Percentiles rank a stretch among this genome's conserved stretches.
Conservation (phyloP, 768 basidiomycete genomes). For the Termitomyces sp. region DNA sequence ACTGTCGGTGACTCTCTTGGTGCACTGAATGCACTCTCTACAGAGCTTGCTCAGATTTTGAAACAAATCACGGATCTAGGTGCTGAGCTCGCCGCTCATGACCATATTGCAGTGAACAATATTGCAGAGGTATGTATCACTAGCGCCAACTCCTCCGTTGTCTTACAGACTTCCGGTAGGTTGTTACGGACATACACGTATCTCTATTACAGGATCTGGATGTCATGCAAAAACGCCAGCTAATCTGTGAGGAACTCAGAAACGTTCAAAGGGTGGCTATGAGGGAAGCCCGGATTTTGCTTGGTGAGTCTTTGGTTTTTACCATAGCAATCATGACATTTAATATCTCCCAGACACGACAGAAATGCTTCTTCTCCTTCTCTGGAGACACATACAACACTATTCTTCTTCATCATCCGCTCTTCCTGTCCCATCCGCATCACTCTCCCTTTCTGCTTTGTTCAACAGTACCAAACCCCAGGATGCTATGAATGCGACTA, state of each 20-base stretch:
- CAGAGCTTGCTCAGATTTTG: conserved; percentile 53
- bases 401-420: conserved; percentile 34
- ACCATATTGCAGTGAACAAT: conserved; percentile 66
- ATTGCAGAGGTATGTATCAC: conserved; percentile 54
- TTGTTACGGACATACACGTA: conserved; percentile 45
- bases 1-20: conserved; percentile 71
- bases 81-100: conserved; percentile 65
- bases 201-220: conserved; percentile 63
- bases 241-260: conserved; percentile 60
- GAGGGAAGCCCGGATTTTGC: conserved; percentile 43
- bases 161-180: conserved; percentile 22
- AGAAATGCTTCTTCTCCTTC: conserved; percentile 74
- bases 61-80: conserved; percentile 64
- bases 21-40: conserved; percentile 55
- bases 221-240: conserved; percentile 57
- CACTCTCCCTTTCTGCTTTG: conserved; percentile 8
- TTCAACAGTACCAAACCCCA: conserved; percentile 12
- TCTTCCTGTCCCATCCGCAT: conserved; percentile 8
- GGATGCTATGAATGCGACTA: conserved; percentile 30
- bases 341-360: conserved; percentile 41
- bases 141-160: not conserved
- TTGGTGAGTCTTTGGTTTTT: conserved; percentile 36
- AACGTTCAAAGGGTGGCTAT: conserved; percentile 32
- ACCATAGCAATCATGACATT: not conserved
- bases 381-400: conserved; percentile 76